Percentiles rank a stretch among this genome's conserved stretches.
Evolutionary conservation across 192 early-diverging fungal species (phyloP).

Genomic region (Podila minutissima): DNA sequence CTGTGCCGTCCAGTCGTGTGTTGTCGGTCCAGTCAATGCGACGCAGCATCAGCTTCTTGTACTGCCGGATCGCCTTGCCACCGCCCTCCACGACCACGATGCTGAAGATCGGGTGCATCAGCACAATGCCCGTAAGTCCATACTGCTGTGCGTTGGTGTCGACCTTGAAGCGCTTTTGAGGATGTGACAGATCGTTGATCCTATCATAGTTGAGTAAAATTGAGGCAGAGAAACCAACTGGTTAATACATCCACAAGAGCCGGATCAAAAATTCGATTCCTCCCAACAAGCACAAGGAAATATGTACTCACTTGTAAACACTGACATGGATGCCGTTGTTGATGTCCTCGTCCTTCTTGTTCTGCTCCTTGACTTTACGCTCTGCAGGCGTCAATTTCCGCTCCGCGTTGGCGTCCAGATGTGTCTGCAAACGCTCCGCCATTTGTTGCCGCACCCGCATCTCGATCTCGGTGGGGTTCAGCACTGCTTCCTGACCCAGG

Average conservation of each 20-base stretch:
- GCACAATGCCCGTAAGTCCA: slow-evolving; percentile 82
- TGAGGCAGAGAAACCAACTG: neutral
- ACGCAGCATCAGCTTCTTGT: slow-evolving; percentile 96
- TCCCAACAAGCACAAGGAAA: neutral
- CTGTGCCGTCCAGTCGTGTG: slow-evolving; percentile 56
- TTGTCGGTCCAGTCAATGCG: slow-evolving; percentile 92
- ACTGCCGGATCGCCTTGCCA: slow-evolving; percentile 86
- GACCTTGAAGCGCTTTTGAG: slow-evolving; percentile 92
- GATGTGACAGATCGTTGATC: slow-evolving; percentile 78
- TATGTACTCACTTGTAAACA: slow-evolving; percentile 79
- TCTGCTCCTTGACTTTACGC: slow-evolving; percentile 75
- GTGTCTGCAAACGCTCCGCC: slow-evolving; percentile 78
- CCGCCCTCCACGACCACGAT: slow-evolving; percentile 96
- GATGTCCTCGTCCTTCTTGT: slow-evolving; percentile 81
- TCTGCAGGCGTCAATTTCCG: slow-evolving; percentile 91
- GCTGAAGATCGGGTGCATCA: slow-evolving; percentile 77
- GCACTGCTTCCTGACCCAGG: slow-evolving; percentile 93
- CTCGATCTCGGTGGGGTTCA: slow-evolving; percentile 95
- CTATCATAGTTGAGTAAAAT: slow-evolving; percentile 42
- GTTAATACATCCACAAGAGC: neutral
- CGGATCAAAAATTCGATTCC: neutral
- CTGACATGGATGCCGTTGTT: slow-evolving; percentile 76
- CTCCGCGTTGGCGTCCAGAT: slow-evolving; percentile 85
- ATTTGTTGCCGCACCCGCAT: slow-evolving; percentile 91
- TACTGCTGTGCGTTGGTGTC: slow-evolving; percentile 89